Percentiles rank a stretch among this genome's conserved stretches.
Evolutionary conservation across 495 filamentous ascomycete species (phyloP).

Genomic region (Trichoderma asperelloides): DNA sequence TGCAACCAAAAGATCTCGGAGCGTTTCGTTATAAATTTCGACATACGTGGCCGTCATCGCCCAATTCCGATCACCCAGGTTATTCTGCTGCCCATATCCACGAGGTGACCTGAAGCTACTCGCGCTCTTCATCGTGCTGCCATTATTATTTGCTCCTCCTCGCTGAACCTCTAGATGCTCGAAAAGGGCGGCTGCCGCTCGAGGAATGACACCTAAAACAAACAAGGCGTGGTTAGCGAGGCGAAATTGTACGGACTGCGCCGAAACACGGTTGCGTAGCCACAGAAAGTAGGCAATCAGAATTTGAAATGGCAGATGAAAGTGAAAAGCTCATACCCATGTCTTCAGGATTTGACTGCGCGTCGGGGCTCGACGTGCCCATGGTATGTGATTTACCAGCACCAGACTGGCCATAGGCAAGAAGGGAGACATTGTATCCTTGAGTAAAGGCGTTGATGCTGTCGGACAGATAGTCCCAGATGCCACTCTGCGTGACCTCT

Average conservation of each 20-base stretch:
- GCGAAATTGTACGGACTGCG: not conserved
- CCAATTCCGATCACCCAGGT: slow-evolving; percentile 49
- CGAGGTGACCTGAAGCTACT: slow-evolving; percentile 50
- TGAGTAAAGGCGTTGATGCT: slow-evolving; percentile 86
- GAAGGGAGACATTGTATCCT: slow-evolving; percentile 97
- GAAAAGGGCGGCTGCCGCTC: slow-evolving; percentile 80
- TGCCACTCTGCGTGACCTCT: slow-evolving; percentile 73
- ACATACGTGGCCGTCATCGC: slow-evolving; percentile 93
- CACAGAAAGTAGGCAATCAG: too few species aligned
- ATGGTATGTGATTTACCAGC: slow-evolving; percentile 99
- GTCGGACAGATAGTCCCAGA: slow-evolving; percentile 93
- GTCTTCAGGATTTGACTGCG: slow-evolving; percentile 61
- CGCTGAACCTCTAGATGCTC: slow-evolving; percentile 61
- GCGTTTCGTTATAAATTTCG: slow-evolving; percentile 97
- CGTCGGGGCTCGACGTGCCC: slow-evolving; percentile 84
- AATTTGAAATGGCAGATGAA: not conserved
- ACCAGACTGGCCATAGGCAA: slow-evolving; percentile 98
- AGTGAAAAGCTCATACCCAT: slow-evolving; percentile 63
- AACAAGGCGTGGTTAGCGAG: not conserved
- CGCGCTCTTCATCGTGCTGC: slow-evolving; percentile 68
- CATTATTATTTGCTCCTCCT: slow-evolving; percentile 26
- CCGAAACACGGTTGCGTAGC: not conserved
- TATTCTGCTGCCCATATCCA: slow-evolving; percentile 47
- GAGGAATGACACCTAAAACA: slow-evolving; percentile 75
- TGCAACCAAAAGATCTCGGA: slow-evolving; percentile 81